Evolutionary conservation across 1,284 basidiomycete species (phyloP).

Genomic region (Limonomyces culmigenus): DNA sequence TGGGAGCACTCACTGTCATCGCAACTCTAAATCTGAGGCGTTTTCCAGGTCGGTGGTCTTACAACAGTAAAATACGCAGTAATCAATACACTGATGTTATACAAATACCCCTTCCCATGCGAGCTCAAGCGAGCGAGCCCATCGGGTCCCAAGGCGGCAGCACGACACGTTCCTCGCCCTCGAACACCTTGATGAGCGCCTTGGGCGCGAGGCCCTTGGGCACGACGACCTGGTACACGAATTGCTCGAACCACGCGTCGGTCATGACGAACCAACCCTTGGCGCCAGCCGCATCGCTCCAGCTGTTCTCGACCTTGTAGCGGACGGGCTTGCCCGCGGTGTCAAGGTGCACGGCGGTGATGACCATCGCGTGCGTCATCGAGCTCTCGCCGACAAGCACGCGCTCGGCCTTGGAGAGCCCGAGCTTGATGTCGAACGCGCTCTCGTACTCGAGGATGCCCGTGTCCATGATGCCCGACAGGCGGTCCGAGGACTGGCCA

Average conservation of each 20-base stretch:
- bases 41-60: too few relatives aligned
- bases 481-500: slow-evolving; percentile 58
- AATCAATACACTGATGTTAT: too few relatives aligned
- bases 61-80: too few relatives aligned
- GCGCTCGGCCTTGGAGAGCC: slow-evolving; percentile 70
- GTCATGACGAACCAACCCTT: slow-evolving; percentile 91
- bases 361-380: slow-evolving; percentile 85
- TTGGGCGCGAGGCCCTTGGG: slow-evolving; percentile 65
- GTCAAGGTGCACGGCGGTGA: slow-evolving; percentile 42
- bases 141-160: slow-evolving; percentile 85
- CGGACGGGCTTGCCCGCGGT: slow-evolving; percentile 57
- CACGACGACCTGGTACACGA: slow-evolving; percentile 79
- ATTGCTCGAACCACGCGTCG: slow-evolving; percentile 84
- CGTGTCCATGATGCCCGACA: slow-evolving; percentile 74
- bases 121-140: slow-evolving; percentile 19
- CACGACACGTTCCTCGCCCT: slow-evolving; percentile 42
- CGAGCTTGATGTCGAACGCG: slow-evolving; percentile 39
- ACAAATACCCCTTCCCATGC: too few relatives aligned
- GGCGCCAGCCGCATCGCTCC: slow-evolving; percentile 70
- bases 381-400: slow-evolving; percentile 68
- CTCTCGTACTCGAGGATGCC: slow-evolving; percentile 64
- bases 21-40: too few relatives aligned
- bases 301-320: slow-evolving; percentile 93
- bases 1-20: too few relatives aligned
- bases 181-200: slow-evolving; percentile 69